These are phyloP conservation scores for Phialophora verrucosa DNA, from an alignment of 2,329 filamentous ascomycete genomes.

Conservation along the genomic window DNA sequence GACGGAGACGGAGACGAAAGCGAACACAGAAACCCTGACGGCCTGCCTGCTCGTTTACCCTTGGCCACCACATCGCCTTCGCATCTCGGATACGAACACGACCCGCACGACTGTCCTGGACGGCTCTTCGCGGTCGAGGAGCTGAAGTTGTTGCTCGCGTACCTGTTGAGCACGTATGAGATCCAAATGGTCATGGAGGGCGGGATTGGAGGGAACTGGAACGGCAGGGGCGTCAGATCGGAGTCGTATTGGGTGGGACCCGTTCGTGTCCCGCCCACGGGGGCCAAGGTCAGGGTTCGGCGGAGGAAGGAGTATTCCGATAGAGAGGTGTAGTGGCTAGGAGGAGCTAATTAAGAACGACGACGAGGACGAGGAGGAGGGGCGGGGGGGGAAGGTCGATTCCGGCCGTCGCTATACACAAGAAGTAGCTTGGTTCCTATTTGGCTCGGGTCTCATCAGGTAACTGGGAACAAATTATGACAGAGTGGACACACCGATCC, in stretches of 20 bases:
- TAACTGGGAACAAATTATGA: no score
- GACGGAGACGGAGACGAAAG: constrained; percentile 35
- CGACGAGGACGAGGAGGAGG: background rate
- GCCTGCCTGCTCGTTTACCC: constrained; percentile 6
- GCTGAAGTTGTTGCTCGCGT: constrained; percentile 41
- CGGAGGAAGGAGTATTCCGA: constrained; percentile 22
- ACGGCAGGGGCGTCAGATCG: constrained; percentile 22
- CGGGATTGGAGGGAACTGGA: constrained; percentile 18
- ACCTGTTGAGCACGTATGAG: constrained; percentile 44
- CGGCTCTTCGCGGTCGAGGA: constrained; percentile 41
- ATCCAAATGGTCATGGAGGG: constrained; percentile 32
- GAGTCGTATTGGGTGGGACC: constrained; percentile 27
- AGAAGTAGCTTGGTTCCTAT: no score
- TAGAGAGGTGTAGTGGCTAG: background rate
- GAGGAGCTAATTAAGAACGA: no score
- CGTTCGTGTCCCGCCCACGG: constrained; percentile 27
- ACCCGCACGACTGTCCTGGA: constrained; percentile 46
- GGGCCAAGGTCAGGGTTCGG: constrained; percentile 29
- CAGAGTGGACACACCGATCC: no score
- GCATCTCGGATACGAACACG: constrained; percentile 56
- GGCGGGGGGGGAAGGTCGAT: no score
- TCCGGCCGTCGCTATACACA: no score
- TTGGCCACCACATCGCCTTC: constrained; percentile 60
- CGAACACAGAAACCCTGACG: constrained; percentile 35
- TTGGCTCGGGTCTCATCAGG: no score